Evolutionary conservation across 202 grass and related monocot genomes (phyloP).

Genomic region (Elaeis oleifera): DNA sequence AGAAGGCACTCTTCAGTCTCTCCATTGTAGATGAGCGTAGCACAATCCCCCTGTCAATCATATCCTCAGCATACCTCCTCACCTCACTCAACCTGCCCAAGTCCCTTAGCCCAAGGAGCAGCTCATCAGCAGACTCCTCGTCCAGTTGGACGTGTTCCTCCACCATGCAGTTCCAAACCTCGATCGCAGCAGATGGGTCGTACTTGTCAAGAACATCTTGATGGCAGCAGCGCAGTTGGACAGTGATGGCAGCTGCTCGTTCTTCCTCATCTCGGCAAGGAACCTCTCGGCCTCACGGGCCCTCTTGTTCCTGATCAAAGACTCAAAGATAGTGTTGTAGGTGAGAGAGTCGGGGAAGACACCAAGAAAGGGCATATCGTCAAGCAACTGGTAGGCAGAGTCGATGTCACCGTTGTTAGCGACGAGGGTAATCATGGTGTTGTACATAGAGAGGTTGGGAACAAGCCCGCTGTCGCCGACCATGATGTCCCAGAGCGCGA

Average conservation of each 20-base stretch:
- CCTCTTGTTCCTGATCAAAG: slow-evolving; percentile 47
- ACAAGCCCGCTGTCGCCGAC: slow-evolving; percentile 31
- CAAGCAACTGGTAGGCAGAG: slow-evolving; percentile 46
- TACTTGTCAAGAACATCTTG: slow-evolving; percentile 60
- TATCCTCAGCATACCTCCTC: slow-evolving; percentile 37
- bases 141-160: slow-evolving; percentile 38
- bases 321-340: slow-evolving; percentile 62
- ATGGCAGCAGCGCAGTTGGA: slow-evolving; percentile 51
- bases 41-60: slow-evolving; percentile 52
- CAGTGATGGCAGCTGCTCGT: slow-evolving; percentile 56
- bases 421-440: slow-evolving; percentile 44
- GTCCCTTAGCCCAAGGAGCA: slow-evolving; percentile 49
- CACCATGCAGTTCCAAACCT: slow-evolving; percentile 47
- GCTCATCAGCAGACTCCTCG: slow-evolving; percentile 54
- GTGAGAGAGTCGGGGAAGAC: slow-evolving; percentile 54
- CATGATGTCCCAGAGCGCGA: slow-evolving; percentile 61
- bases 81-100: slow-evolving; percentile 46
- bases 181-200: slow-evolving; percentile 49
- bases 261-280: slow-evolving; percentile 74
- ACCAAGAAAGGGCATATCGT: slow-evolving; percentile 70
- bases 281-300: slow-evolving; percentile 53
- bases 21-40: slow-evolving; percentile 39
- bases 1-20: slow-evolving; percentile 44
- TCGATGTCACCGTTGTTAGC: slow-evolving; percentile 31
- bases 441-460: slow-evolving; percentile 56